Evolutionary conservation across 2,329 filamentous ascomycete species (phyloP).

Genomic region (Cladophialophora exuberans): DNA sequence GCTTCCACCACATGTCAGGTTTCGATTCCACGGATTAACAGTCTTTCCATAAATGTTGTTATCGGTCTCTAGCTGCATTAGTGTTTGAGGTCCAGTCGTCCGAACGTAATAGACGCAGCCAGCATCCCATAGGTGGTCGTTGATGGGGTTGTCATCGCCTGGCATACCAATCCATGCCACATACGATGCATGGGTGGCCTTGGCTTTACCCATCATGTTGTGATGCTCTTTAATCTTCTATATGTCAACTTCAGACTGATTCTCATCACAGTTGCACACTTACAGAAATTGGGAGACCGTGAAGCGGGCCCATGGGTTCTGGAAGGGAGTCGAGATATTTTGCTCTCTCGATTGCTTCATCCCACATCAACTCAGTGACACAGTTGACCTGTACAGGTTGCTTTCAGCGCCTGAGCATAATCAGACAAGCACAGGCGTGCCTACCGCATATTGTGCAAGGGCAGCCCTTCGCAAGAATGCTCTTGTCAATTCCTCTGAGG

Average conservation of each 20-base stretch:
- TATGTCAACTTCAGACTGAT: too few relatives aligned
- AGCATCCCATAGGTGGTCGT: slow-evolving; percentile 36
- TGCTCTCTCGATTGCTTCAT: slow-evolving; percentile 52
- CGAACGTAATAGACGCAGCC: slow-evolving; percentile 39
- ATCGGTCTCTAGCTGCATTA: slow-evolving; percentile 39
- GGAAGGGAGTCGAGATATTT: slow-evolving; percentile 49
- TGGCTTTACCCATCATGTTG: slow-evolving; percentile 33
- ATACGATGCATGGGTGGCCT: slow-evolving; percentile 35
- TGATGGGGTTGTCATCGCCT: slow-evolving; percentile 28
- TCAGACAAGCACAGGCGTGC: not conserved
- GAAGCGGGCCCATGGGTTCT: slow-evolving; percentile 61
- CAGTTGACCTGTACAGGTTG: slow-evolving; percentile 38
- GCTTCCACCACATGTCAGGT: slow-evolving; percentile 56
- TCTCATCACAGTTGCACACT: too few relatives aligned
- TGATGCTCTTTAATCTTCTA: slow-evolving; percentile 50
- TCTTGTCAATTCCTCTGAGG: slow-evolving; percentile 49
- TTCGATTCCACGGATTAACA: slow-evolving; percentile 57
- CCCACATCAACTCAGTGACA: slow-evolving; percentile 57
- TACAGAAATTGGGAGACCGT: slow-evolving; percentile 61
- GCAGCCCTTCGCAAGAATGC: slow-evolving; percentile 61
- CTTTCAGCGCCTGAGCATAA: not conserved
- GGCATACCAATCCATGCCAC: slow-evolving; percentile 35
- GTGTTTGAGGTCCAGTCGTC: slow-evolving; percentile 37
- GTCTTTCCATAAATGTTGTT: slow-evolving; percentile 45
- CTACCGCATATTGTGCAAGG: slow-evolving; percentile 43